A percentile compares a stretch with the other conserved stretches of the same genome.
Evolutionary conservation across 257 asterid species (phyloP).

Genomic region (Leonotis leonurus): DNA sequence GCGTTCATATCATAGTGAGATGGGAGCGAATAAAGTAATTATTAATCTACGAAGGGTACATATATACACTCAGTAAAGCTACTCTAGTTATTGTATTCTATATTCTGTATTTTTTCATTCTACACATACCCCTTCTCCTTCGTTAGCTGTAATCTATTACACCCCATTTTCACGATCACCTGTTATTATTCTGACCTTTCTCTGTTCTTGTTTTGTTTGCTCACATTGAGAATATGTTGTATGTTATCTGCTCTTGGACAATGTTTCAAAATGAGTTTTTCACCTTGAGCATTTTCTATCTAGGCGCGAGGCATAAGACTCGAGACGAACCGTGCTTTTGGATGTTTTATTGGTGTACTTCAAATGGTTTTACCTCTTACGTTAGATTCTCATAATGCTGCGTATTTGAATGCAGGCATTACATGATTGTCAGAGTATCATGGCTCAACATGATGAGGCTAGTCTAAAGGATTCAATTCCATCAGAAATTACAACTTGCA

Average conservation of each 20-base stretch:
- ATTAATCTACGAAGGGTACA: too few relatives aligned
- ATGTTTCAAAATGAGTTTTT: too few relatives aligned
- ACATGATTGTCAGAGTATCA: slow-evolving; percentile 50
- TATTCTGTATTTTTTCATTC: background rate
- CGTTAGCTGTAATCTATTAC: slow-evolving; percentile 3
- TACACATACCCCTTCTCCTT: background rate
- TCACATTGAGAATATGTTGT: background rate
- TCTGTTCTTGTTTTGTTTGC: slow-evolving; percentile 3
- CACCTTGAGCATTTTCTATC: too few relatives aligned
- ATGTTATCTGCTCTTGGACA: background rate
- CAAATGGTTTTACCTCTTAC: background rate
- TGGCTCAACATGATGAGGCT: slow-evolving; percentile 32
- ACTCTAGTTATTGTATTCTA: too few relatives aligned
- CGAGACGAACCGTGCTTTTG: too few relatives aligned
- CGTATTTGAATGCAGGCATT: slow-evolving; percentile 53
- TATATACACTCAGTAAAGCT: too few relatives aligned
- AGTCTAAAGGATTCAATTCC: slow-evolving; percentile 52
- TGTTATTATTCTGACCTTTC: slow-evolving; percentile 6
- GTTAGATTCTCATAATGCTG: slow-evolving; percentile 9
- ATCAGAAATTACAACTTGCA: slow-evolving; percentile 44
- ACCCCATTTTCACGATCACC: background rate
- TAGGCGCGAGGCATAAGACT: too few relatives aligned
- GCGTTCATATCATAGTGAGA: too few relatives aligned
- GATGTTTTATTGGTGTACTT: background rate
- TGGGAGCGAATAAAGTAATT: too few relatives aligned